phyloP scores from a whole-genome alignment of 306 rosid genomes.

The Fagus sylvatica region DNA sequence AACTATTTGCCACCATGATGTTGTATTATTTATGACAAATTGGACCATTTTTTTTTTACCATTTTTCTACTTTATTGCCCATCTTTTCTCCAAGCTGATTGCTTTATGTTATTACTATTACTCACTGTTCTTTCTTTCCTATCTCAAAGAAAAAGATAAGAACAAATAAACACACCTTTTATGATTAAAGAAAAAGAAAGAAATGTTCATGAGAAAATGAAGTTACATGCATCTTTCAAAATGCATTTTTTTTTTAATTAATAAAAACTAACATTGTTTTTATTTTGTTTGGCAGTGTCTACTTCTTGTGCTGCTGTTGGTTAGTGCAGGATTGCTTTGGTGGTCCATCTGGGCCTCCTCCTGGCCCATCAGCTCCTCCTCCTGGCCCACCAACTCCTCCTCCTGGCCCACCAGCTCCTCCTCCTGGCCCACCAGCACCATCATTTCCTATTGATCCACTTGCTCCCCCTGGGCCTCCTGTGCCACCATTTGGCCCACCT shows the following conservation, averaged over 20 bases:
- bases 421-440: conserved; percentile 4
- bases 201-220: neutral
- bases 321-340: conserved; percentile 53
- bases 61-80: neutral
- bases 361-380: conserved; percentile 1
- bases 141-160: neutral
- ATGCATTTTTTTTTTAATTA: neutral
- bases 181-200: too few relatives aligned
- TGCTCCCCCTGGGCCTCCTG: conserved; percentile 1
- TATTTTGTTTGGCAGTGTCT: conserved; percentile 28
- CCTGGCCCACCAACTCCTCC: neutral
- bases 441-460: conserved; percentile 16
- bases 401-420: neutral
- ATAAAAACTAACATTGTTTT: neutral
- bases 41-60: neutral
- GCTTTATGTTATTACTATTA: neutral
- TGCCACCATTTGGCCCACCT: neutral
- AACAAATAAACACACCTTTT: neutral
- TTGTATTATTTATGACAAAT: too few relatives aligned
- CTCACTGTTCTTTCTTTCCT: neutral
- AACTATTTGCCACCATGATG: too few relatives aligned
- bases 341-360: conserved; percentile 26
- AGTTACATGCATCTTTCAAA: neutral
- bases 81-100: neutral
- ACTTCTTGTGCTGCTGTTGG: conserved; percentile 43